Evolutionary conservation across 1,284 basidiomycete species (phyloP).

Genomic region (Golubevia pallescens): DNA sequence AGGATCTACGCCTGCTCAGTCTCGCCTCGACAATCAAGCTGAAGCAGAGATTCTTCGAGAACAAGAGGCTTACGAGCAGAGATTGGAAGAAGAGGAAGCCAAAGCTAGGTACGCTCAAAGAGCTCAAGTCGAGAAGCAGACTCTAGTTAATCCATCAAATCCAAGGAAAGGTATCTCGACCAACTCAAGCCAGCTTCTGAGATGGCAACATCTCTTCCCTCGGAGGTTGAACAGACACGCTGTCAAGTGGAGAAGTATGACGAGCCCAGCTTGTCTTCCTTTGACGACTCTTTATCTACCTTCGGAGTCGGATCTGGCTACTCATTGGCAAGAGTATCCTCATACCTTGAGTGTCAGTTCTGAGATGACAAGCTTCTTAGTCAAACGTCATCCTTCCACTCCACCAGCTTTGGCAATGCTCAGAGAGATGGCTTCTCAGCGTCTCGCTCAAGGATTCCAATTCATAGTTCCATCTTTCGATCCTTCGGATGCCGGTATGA

Average conservation of each 20-base stretch:
- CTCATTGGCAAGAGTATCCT: constrained; percentile 59
- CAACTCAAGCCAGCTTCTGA: constrained; percentile 29
- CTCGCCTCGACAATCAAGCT: constrained; percentile 22
- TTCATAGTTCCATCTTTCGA: constrained; percentile 70
- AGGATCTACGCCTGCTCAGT: constrained; percentile 12
- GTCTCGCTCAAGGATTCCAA: constrained; percentile 95
- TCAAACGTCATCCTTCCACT: constrained; percentile 56
- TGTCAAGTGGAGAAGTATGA: constrained; percentile 88
- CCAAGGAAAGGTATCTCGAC: constrained; percentile 36
- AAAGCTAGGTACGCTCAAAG: constrained; percentile 37
- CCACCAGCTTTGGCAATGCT: constrained; percentile 78
- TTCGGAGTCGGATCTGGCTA: constrained; percentile 43
- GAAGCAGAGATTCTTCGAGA: constrained; percentile 35
- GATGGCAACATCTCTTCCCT: constrained; percentile 89
- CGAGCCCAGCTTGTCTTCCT: constrained; percentile 74
- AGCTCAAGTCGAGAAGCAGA: constrained; percentile 52
- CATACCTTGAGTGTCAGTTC: constrained; percentile 52
- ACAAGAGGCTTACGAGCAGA: constrained; percentile 44
- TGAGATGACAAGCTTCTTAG: constrained; percentile 53
- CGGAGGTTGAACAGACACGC: constrained; percentile 79
- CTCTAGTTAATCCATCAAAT: constrained; percentile 58
- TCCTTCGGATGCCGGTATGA: no score
- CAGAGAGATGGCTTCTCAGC: constrained; percentile 89
- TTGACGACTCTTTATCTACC: constrained; percentile 86
- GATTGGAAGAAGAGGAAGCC: constrained; percentile 46